Conservation (phyloP, 2,329 filamentous ascomycete genomes). For the Cercospora nicotianae region DNA sequence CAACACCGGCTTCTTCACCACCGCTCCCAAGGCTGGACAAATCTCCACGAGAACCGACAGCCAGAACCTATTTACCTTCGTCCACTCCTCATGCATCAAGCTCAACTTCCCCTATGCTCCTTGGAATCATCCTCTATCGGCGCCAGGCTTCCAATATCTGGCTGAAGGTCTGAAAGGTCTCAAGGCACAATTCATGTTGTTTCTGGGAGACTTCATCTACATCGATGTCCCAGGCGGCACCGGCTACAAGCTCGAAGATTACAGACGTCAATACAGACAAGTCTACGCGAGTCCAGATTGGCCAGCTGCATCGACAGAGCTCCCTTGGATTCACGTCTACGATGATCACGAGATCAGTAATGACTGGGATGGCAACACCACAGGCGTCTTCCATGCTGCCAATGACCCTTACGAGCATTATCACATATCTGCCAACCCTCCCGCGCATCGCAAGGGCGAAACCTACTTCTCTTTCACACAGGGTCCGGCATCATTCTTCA, state of each 20-base stretch:
- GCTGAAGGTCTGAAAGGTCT: conserved; percentile 70
- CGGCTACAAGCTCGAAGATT: conserved; percentile 70
- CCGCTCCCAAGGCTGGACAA: conserved; percentile 69
- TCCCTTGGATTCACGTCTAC: conserved; percentile 97
- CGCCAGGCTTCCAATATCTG: conserved; percentile 77
- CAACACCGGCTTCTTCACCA: conserved; percentile 76
- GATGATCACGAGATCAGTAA: conserved; percentile 97
- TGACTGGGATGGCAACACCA: conserved; percentile 83
- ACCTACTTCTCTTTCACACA: conserved; percentile 90
- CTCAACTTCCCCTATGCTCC: conserved; percentile 87
- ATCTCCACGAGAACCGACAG: conserved; percentile 54
- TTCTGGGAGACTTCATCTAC: conserved; percentile 85
- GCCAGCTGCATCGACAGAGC: conserved; percentile 68
- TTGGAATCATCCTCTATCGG: conserved; percentile 75
- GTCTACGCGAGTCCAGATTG: conserved; percentile 96
- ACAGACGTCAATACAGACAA: conserved; percentile 87
- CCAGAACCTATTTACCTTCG: conserved; percentile 77
- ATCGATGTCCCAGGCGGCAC: conserved; percentile 82
- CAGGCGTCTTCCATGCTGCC: conserved; percentile 75
- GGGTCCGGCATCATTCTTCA: conserved; percentile 90
- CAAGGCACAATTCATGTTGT: conserved; percentile 69
- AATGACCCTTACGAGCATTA: conserved; percentile 85
- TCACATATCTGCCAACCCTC: conserved; percentile 81
- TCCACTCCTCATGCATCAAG: conserved; percentile 91
- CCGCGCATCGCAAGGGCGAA: conserved; percentile 57